phyloP scores from a whole-genome alignment of 2,329 filamentous ascomycete genomes.

The Arachnomyces sp. region DNA sequence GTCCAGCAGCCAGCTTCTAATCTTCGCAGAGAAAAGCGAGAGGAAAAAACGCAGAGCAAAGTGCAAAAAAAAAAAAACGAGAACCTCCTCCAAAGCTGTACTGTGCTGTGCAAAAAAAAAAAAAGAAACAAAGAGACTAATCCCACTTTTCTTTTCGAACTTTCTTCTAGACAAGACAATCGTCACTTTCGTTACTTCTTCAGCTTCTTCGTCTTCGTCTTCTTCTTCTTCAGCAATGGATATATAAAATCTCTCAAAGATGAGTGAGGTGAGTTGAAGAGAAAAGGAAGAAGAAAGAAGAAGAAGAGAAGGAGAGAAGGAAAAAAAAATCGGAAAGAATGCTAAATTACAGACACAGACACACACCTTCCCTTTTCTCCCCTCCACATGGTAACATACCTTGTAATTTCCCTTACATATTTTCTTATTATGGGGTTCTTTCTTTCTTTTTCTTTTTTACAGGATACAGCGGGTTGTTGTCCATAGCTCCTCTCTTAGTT shows the following conservation, averaged over 20 bases:
- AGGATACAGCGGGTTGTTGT: too few species aligned
- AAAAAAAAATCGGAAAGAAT: slow-evolving; percentile 14
- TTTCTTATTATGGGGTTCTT: too few species aligned
- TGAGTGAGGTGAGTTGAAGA: slow-evolving; percentile 5
- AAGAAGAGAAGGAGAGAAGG: slow-evolving; percentile 10
- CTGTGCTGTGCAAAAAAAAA: neutral
- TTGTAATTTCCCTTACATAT: too few species aligned
- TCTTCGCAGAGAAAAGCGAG: neutral
- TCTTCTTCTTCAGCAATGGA: slow-evolving; percentile 1
- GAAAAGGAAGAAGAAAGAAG: slow-evolving; percentile 8
- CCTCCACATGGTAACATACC: too few species aligned
- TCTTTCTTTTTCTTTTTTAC: too few species aligned
- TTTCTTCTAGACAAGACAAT: too few species aligned
- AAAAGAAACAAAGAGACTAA: too few species aligned
- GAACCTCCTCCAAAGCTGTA: slow-evolving; percentile 7
- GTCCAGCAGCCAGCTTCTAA: neutral
- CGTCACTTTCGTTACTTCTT: too few species aligned
- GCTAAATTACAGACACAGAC: neutral
- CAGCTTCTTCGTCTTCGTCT: slow-evolving; percentile 2
- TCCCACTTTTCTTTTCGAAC: too few species aligned
- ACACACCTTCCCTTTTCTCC: neutral
- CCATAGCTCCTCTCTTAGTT: too few species aligned
- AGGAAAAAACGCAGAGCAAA: neutral
- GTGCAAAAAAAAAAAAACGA: slow-evolving; percentile 1
- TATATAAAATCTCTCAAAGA: slow-evolving; percentile 1